These are phyloP conservation scores for Straminergon stramineum DNA, from an alignment of 225 moss, liverwort and hornwort species.

Conservation along the genomic window DNA sequence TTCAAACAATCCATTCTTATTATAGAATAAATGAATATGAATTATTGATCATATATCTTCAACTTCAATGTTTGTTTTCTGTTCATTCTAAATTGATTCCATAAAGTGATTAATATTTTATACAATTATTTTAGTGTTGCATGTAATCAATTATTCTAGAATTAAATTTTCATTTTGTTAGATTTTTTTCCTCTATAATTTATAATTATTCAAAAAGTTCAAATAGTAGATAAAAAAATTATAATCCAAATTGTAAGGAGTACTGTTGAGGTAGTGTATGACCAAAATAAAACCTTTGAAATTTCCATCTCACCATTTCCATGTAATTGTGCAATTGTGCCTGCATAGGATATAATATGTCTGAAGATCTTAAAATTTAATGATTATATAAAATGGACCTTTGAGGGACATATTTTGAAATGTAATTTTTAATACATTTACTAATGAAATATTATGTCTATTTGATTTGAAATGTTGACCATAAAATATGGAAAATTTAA, in stretches of 20 bases:
- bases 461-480: background rate
- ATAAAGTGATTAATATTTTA: too few relatives aligned
- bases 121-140: background rate
- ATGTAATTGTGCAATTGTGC: constrained; percentile 65
- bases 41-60: background rate
- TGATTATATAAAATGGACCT: too few relatives aligned
- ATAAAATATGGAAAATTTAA: background rate
- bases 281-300: constrained; percentile 57
- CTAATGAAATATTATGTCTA: too few relatives aligned
- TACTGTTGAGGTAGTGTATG: constrained; percentile 35
- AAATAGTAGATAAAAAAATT: background rate
- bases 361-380: background rate
- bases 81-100: background rate
- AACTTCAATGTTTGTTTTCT: background rate
- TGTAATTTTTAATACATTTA: background rate
- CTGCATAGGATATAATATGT: background rate
- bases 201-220: background rate
- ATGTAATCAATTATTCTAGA: background rate
- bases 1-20: background rate
- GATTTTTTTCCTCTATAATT: too few relatives aligned
- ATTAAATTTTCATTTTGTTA: background rate
- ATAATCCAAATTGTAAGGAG: constrained; percentile 57
- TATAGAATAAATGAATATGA: background rate
- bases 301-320: constrained; percentile 48
- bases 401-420: background rate